Percentiles rank a stretch among this genome's conserved stretches.
phyloP scores from a whole-genome alignment of 139 green algal genomes.

The Eudorina sp. region DNA sequence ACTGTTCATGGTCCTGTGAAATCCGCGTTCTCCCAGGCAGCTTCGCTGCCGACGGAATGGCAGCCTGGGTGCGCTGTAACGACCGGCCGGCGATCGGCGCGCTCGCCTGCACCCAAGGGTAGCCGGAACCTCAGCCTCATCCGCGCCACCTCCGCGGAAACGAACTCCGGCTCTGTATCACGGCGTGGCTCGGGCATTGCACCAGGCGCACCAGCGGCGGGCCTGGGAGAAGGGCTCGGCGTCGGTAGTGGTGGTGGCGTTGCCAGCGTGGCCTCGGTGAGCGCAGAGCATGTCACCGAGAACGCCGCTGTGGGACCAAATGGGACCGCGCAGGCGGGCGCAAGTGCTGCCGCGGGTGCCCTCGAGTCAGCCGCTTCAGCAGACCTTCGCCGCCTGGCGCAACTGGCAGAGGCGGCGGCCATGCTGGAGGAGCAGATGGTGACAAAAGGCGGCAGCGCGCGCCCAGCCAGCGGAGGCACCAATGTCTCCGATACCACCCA shows the following conservation, averaged over 20 bases:
- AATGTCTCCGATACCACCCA: background rate
- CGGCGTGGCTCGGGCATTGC: slow-evolving; percentile 3
- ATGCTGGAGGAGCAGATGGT: slow-evolving; percentile 35
- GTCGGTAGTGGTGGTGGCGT: background rate
- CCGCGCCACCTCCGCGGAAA: slow-evolving; percentile 1
- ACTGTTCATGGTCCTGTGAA: background rate
- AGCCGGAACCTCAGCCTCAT: background rate
- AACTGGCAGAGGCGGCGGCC: slow-evolving; percentile 32
- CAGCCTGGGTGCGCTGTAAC: slow-evolving; percentile 15
- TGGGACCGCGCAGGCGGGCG: background rate
- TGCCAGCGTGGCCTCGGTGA: background rate
- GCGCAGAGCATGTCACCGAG: background rate
- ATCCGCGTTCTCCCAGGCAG: slow-evolving; percentile 7
- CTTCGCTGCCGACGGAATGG: slow-evolving; percentile 9
- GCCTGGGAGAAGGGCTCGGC: background rate
- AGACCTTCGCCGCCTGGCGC: slow-evolving; percentile 23
- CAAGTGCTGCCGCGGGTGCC: background rate
- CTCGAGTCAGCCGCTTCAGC: background rate
- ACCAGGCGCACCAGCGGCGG: background rate
- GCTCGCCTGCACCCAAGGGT: slow-evolving; percentile 25
- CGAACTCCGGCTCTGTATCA: background rate
- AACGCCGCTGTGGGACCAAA: background rate
- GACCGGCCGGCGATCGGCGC: slow-evolving; percentile 14
- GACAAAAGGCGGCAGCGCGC: background rate
- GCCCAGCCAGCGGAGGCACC: background rate